Evolutionary conservation across 208 protist species (phyloP).

Genomic region (Leishmania major): DNA sequence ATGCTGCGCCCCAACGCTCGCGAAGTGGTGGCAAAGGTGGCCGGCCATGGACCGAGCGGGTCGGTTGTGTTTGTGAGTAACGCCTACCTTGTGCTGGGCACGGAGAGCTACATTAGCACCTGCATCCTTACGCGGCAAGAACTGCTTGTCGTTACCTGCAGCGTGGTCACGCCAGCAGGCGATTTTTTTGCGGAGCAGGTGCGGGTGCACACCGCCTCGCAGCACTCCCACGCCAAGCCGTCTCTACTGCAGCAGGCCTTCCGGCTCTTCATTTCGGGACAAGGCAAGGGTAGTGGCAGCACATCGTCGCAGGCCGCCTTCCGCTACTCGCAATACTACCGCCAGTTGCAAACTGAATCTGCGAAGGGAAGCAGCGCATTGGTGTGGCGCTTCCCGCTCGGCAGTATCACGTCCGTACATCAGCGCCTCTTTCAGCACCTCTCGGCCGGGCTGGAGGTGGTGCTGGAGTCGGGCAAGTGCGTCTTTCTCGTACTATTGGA

Average conservation of each 20-base stretch:
- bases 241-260: constrained; percentile 44
- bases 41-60: constrained; percentile 20
- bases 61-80: constrained; percentile 55
- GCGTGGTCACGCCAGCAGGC: constrained; percentile 53
- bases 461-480: constrained; percentile 57
- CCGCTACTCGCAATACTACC: constrained; percentile 80
- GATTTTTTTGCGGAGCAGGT: constrained; percentile 65
- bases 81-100: constrained; percentile 61
- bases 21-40: constrained; percentile 47
- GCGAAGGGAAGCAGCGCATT: constrained; percentile 38
- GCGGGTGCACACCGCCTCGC: constrained; percentile 46
- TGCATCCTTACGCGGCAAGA: constrained; percentile 51
- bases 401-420: constrained; percentile 42
- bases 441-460: constrained; percentile 62
- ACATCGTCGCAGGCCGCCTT: constrained; percentile 50
- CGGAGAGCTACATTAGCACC: constrained; percentile 63
- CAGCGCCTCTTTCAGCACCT: constrained; percentile 78
- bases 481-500: constrained; percentile 68
- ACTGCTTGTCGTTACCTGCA: constrained; percentile 68
- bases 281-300: constrained; percentile 24
- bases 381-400: constrained; percentile 64
- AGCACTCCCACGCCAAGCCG: constrained; percentile 39
- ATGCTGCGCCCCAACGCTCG: constrained; percentile 42
- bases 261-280: constrained; percentile 44
- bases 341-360: constrained; percentile 60